These are phyloP conservation scores for Escallonia rubra DNA, from an alignment of 129 eudicot genomes.

Conservation along the genomic window DNA sequence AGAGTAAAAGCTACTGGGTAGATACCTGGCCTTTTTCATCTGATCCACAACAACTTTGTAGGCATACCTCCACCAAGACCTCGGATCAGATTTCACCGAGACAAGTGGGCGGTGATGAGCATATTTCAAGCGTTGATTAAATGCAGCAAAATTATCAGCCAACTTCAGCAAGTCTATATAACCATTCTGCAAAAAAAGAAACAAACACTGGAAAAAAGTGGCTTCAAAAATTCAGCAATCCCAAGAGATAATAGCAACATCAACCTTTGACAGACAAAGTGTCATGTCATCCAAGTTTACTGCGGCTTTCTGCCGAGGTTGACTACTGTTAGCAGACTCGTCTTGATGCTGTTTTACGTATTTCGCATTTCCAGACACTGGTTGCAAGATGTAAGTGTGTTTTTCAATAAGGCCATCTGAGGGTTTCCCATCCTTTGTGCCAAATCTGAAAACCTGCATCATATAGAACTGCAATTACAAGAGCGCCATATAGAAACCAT, in stretches of 20 bases:
- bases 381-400: conserved; percentile 82
- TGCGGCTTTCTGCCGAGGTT: conserved; percentile 69
- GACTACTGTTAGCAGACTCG: conserved; percentile 40
- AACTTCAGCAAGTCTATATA: conserved; percentile 80
- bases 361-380: conserved; percentile 87
- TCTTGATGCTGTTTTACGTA: conserved; percentile 60
- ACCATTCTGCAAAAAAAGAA: conserved; percentile 54
- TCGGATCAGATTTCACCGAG: conserved; percentile 70
- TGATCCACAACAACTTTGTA: conserved; percentile 63
- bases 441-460: conserved; percentile 74
- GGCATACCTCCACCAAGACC: conserved; percentile 95
- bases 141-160: conserved; percentile 95
- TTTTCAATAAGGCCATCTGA: conserved; percentile 29
- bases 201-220: background rate
- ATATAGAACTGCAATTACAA: conserved; percentile 14
- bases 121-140: conserved; percentile 74
- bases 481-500: conserved; percentile 4
- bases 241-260: conserved; percentile 11
- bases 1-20: background rate
- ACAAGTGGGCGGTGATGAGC: conserved; percentile 88
- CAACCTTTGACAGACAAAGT: conserved; percentile 83
- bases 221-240: background rate
- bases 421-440: conserved; percentile 82
- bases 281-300: conserved; percentile 94
- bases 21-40: conserved; percentile 84